Evolutionary conservation across 75 land plant genomes (phyloP).

Genomic region (Picea sitchensis): DNA sequence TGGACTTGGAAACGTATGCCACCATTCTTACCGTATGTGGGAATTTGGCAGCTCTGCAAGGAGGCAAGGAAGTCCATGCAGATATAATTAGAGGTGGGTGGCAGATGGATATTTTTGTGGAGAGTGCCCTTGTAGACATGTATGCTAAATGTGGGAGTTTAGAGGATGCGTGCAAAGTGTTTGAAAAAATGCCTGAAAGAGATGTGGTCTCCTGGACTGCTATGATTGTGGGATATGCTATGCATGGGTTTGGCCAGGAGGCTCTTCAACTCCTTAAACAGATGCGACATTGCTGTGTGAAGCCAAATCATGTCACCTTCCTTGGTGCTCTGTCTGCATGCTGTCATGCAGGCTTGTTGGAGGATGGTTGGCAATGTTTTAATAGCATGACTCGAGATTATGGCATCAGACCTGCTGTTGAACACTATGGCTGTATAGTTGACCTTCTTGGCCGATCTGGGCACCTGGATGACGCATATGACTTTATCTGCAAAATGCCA

Average conservation of each 20-base stretch:
- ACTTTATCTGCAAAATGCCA: constrained; percentile 8
- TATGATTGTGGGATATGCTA: constrained; percentile 10
- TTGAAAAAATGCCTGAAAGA: not conserved
- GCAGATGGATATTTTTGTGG: constrained; percentile 5
- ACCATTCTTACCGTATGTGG: constrained; percentile 4
- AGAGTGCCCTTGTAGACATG: constrained; percentile 20
- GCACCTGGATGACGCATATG: constrained; percentile 10
- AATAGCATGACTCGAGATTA: not conserved
- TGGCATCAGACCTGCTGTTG: not conserved
- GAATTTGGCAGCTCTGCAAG: not conserved
- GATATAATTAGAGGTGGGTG: constrained; percentile 1
- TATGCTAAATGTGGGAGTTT: constrained; percentile 19
- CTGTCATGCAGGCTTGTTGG: constrained; percentile 9
- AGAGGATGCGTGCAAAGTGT: constrained; percentile 17
- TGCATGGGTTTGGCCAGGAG: constrained; percentile 2
- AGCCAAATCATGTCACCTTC: constrained; percentile 16
- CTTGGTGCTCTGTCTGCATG: constrained; percentile 15
- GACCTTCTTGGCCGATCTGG: constrained; percentile 23
- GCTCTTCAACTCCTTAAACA: constrained; percentile 7
- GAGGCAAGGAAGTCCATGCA: constrained; percentile 4
- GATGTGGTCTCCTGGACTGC: constrained; percentile 16
- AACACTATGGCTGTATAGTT: constrained; percentile 15
- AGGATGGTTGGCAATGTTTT: constrained; percentile 4
- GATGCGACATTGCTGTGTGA: constrained; percentile 9
- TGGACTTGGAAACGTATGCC: not conserved